phyloP scores from a whole-genome alignment of 1,139 yeast species.

The Yamadazyma buinensis region DNA sequence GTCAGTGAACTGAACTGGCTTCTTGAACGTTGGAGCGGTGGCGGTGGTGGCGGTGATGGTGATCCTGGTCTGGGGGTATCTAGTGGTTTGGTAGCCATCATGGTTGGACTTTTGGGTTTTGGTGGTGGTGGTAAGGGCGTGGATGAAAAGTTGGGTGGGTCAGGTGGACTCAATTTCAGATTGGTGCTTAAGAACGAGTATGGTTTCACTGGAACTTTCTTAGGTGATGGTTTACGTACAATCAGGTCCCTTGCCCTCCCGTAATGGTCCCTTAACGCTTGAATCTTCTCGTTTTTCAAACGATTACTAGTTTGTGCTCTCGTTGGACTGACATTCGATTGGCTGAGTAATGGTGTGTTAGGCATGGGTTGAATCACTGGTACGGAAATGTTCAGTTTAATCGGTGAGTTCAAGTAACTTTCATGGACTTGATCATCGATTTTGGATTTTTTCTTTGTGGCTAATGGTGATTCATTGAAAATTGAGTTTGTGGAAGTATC shows the following conservation, averaged over 20 bases:
- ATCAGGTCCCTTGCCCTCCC: constrained; percentile 19
- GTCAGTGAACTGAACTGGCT: not conserved
- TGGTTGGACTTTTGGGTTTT: not conserved
- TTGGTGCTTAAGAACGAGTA: constrained; percentile 3
- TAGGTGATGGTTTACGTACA: not conserved
- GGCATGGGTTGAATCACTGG: no score
- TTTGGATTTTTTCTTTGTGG: constrained; percentile 17
- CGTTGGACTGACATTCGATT: constrained; percentile 32
- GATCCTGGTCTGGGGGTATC: not conserved
- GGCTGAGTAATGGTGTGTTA: constrained; percentile 21
- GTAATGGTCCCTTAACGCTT: constrained; percentile 33
- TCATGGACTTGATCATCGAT: constrained; percentile 5
- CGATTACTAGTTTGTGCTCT: constrained; percentile 38
- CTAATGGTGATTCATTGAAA: constrained; percentile 34
- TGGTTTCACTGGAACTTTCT: constrained; percentile 2
- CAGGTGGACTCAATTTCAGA: constrained; percentile 24
- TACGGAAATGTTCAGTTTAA: no score
- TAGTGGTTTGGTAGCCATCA: not conserved
- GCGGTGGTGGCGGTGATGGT: constrained; percentile 6
- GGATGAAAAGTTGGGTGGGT: constrained; percentile 25
- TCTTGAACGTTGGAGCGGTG: constrained; percentile 1
- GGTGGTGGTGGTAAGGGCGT: not conserved
- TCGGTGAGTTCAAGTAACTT: constrained; percentile 33
- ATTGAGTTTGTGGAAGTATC: constrained; percentile 17
- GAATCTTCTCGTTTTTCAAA: constrained; percentile 30